phyloP scores from a whole-genome alignment of 2,329 filamentous ascomycete genomes.

The Fusarium austroafricanum region DNA sequence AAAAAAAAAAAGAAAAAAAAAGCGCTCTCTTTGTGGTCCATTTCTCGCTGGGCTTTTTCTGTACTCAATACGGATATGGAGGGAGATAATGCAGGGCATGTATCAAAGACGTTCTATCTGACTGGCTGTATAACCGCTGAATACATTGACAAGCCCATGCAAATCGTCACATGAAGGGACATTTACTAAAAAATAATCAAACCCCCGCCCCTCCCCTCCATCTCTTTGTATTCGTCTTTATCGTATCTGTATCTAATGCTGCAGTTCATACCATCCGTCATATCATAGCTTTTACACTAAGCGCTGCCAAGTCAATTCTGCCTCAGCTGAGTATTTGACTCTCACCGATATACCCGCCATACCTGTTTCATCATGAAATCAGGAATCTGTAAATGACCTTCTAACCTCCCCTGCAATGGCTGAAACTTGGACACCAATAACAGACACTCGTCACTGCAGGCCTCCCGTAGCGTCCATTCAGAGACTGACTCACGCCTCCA shows the following conservation, averaged over 20 bases:
- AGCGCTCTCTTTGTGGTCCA: neutral
- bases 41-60: neutral
- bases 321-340: neutral
- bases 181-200: neutral
- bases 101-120: neutral
- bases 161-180: neutral
- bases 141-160: too few species aligned
- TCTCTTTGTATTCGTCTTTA: neutral
- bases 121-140: slow-evolving; percentile 16
- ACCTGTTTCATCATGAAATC: neutral
- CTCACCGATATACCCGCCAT: slow-evolving; percentile 1
- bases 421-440: neutral
- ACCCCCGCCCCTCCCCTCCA: too few species aligned
- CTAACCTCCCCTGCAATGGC: neutral
- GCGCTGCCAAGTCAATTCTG: slow-evolving; percentile 9
- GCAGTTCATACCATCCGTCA: neutral
- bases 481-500: neutral
- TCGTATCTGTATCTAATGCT: neutral
- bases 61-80: neutral
- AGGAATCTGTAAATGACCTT: neutral
- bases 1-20: too few species aligned
- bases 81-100: neutral
- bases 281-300: neutral
- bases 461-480: neutral
- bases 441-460: neutral